These are phyloP conservation scores for Pseudogymnoascus sp. DNA, from an alignment of 2,329 filamentous ascomycete species.

Conservation along the genomic window DNA sequence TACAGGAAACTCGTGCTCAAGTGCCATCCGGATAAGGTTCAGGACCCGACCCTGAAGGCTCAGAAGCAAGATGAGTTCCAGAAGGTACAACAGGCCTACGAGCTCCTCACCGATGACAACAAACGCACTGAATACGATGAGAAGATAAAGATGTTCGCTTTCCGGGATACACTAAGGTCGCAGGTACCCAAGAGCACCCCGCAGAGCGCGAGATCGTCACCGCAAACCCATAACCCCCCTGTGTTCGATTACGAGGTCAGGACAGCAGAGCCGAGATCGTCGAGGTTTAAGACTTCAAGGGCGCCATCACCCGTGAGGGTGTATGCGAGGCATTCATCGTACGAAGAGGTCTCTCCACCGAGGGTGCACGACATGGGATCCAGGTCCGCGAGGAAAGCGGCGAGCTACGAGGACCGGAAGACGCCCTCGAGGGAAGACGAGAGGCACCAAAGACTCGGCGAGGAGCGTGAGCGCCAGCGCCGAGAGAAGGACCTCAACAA, in stretches of 20 bases:
- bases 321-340: constrained; percentile 32
- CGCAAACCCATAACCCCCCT: constrained; percentile 29
- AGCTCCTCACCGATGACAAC: constrained; percentile 73
- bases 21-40: constrained; percentile 87
- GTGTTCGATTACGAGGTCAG: constrained; percentile 41
- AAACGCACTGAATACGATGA: constrained; percentile 74
- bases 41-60: constrained; percentile 60
- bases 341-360: constrained; percentile 41
- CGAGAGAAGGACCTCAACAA: constrained; percentile 29
- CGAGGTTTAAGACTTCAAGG: constrained; percentile 31
- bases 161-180: constrained; percentile 43
- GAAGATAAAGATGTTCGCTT: constrained; percentile 58
- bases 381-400: constrained; percentile 38
- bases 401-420: constrained; percentile 40
- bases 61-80: constrained; percentile 84
- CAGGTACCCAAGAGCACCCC: constrained; percentile 39
- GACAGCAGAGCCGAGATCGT: constrained; percentile 44
- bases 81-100: constrained; percentile 86
- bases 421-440: constrained; percentile 30
- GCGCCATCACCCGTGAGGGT: background rate
- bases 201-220: constrained; percentile 3
- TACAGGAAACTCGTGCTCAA: constrained; percentile 83
- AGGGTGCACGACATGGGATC: constrained; percentile 39
- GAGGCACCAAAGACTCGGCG: constrained; percentile 30
- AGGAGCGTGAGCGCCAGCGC: constrained; percentile 27